Evolutionary conservation across 768 basidiomycete species (phyloP), one percentile per base, ranked within the genome.

Genomic region (Lepiota venenata): DNA sequence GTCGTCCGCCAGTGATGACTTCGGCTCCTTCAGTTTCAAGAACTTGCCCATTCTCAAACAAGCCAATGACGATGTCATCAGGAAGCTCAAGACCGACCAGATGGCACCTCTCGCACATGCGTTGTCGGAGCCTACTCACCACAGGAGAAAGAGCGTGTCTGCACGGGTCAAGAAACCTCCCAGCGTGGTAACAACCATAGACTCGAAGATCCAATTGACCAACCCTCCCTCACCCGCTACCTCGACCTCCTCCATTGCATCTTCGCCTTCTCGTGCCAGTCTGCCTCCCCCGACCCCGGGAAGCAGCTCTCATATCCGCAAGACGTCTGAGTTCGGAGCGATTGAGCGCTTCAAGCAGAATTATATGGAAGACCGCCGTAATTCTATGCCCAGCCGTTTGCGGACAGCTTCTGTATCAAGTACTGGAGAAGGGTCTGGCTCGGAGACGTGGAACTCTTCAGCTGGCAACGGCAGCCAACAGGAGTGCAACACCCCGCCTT

Each of bases 1-100:
- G 5, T 81, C 87, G 25, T 80, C 84, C 32, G 80, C 81, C 15
- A 83, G 82, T 59, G 93, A 96, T 63, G 95, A 98, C 64, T 99
- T 98, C 71, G 97, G 97, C 18, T 87, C 93, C 0, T 99, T 99
- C 76, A 93, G 88, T 71, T 99, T 94, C 81, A 98, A 98, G 78
- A 99, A 99, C 66, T 69, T 98, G 39, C 93, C 93, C 0, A 83
- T 97, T 6, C 74, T 98, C 69, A 99, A 98, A 73, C 94, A 98
- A 70, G 94, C 93, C 15, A 99, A 99, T 67, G 97, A 99, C 70
- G 95, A 98, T 66, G 86, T 98, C 61, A 97, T 99, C 61, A 85
- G 92, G 57, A 97, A 98, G 71, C 78, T 98, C 64, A 88, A 91
- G 71, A 91, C 90, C 2, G 96, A 98, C 59, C 91, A 93, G 63